phyloP scores from a whole-genome alignment of 345 rosid species.

The Boechera stricta region DNA sequence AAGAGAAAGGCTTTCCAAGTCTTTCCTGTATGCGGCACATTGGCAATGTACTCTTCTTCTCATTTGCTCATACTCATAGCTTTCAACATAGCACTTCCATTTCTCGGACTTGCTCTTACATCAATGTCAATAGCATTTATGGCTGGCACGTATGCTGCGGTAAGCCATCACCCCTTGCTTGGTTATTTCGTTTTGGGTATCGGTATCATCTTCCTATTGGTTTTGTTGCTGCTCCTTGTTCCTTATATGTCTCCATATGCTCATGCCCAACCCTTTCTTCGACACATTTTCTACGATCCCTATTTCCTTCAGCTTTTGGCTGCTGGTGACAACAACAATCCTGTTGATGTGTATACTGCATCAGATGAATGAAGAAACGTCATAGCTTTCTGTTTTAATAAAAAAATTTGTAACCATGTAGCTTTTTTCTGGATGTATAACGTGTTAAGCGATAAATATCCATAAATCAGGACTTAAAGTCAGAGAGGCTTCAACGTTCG shows the following conservation, averaged over 20 bases:
- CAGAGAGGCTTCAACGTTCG: too few relatives aligned
- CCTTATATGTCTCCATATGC: conserved; percentile 16
- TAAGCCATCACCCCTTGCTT: conserved; percentile 34
- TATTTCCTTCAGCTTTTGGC: conserved; percentile 30
- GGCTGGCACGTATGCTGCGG: conserved; percentile 30
- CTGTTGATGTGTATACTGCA: too few relatives aligned
- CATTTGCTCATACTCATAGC: conserved; percentile 28
- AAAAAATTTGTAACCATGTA: too few relatives aligned
- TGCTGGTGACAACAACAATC: conserved; percentile 14
- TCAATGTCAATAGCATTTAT: conserved; percentile 31
- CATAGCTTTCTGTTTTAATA: too few relatives aligned
- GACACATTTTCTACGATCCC: conserved; percentile 18
- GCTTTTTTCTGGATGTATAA: too few relatives aligned
- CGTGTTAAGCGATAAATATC: too few relatives aligned
- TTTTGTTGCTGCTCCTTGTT: conserved; percentile 21
- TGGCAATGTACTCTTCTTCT: conserved; percentile 36
- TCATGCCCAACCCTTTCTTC: neutral
- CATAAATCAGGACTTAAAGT: too few relatives aligned
- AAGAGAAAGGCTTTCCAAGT: conserved; percentile 21
- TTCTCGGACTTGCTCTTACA: conserved; percentile 28
- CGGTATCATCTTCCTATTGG: conserved; percentile 14
- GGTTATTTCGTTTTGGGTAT: conserved; percentile 11
- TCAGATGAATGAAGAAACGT: too few relatives aligned
- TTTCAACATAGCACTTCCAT: conserved; percentile 7
- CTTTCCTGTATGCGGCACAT: conserved; percentile 23